Percentiles rank a stretch among this genome's conserved stretches.
These are phyloP conservation scores for Colletotrichum sublineola DNA, from an alignment of 2,329 filamentous ascomycete species.

Conservation along the genomic window DNA sequence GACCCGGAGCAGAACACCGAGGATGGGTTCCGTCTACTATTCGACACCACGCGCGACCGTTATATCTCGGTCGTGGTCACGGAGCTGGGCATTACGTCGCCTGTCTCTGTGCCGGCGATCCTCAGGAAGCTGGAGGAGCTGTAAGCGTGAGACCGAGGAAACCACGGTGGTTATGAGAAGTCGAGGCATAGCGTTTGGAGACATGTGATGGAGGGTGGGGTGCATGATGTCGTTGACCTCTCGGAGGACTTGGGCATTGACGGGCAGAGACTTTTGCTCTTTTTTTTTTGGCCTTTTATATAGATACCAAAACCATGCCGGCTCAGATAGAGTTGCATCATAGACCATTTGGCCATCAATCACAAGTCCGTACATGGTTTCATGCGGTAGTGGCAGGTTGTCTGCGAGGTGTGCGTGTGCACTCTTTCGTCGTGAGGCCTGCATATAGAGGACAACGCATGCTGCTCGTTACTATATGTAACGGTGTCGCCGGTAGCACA, in stretches of 20 bases:
- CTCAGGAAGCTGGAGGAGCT: constrained; percentile 70
- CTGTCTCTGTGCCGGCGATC: constrained; percentile 82
- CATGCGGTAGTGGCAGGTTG: neutral
- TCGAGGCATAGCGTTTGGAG: neutral
- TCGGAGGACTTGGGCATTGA: neutral
- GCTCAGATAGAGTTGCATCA: constrained; percentile 13
- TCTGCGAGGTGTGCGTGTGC: neutral
- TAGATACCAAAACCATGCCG: constrained; percentile 38
- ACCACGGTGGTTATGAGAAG: neutral
- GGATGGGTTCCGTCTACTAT: constrained; percentile 76
- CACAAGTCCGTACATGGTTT: neutral
- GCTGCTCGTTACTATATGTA: neutral
- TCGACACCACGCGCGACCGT: constrained; percentile 90
- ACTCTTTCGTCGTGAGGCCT: neutral
- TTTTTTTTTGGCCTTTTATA: constrained; percentile 10
- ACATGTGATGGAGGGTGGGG: neutral
- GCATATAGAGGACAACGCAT: neutral
- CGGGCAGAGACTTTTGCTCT: no score
- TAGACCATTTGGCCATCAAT: constrained; percentile 12
- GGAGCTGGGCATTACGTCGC: constrained; percentile 88
- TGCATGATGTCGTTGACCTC: constrained; percentile 5
- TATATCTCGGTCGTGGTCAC: constrained; percentile 92
- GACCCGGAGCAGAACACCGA: constrained; percentile 76
- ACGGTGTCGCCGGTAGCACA: neutral
- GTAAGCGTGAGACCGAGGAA: constrained; percentile 48